Evolutionary conservation across 2,329 filamentous ascomycete genomes (phyloP).

Genomic region (Arthrobotrys sphaeroides): DNA sequence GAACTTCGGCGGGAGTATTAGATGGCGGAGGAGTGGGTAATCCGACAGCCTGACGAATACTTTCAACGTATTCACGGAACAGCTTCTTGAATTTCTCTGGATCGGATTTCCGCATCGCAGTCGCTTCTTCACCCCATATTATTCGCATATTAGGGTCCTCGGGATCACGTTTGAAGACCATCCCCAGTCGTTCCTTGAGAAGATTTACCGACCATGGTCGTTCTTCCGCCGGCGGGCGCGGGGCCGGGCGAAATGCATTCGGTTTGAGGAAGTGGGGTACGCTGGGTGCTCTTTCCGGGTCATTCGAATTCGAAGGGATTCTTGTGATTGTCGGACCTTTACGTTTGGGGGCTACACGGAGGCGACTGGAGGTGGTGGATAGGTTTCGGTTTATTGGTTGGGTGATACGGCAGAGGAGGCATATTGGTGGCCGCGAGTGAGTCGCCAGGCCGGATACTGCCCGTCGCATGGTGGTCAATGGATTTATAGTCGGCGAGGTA

Average conservation of each 20-base stretch:
- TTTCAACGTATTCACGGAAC: conserved; percentile 44
- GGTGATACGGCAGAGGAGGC: conserved; percentile 33
- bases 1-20: background rate
- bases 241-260: background rate
- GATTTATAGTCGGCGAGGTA: background rate
- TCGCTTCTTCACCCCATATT: conserved; percentile 42
- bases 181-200: conserved; percentile 38
- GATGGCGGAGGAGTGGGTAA: background rate
- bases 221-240: background rate
- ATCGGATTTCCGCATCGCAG: conserved; percentile 14
- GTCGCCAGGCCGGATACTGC: conserved; percentile 27
- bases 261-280: background rate
- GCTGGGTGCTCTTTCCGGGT: background rate
- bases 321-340: background rate
- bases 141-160: conserved; percentile 29
- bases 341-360: background rate
- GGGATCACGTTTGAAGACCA: conserved; percentile 27
- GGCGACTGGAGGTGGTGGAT: conserved; percentile 1
- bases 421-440: conserved; percentile 34
- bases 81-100: conserved; percentile 39
- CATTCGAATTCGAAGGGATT: too few species aligned
- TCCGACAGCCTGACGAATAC: conserved; percentile 29
- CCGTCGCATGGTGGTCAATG: conserved; percentile 22
- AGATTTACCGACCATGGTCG: conserved; percentile 40
- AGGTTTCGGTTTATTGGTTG: conserved; percentile 12